phyloP scores from a whole-genome alignment of 2,329 filamentous ascomycete genomes.

The Alternaria longipes region DNA sequence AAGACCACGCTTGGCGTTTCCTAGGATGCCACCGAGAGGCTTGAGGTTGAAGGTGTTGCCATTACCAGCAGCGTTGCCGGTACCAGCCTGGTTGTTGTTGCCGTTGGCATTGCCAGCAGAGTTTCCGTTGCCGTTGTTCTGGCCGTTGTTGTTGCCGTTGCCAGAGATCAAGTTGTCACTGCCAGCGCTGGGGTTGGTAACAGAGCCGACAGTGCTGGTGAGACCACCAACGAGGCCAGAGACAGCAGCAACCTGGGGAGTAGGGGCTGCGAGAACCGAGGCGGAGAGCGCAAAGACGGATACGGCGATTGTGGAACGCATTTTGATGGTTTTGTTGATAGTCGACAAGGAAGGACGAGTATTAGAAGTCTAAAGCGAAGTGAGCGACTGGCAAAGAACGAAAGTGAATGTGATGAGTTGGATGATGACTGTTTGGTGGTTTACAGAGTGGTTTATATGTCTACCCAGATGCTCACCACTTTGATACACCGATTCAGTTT shows the following conservation, averaged over 20 bases:
- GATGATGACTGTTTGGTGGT: conserved; percentile 2
- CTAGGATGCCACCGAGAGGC: conserved; percentile 11
- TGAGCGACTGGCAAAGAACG: neutral
- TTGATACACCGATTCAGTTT: conserved; percentile 8
- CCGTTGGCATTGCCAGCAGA: conserved; percentile 18
- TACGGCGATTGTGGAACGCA: conserved; percentile 25
- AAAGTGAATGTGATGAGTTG: conserved; percentile 13
- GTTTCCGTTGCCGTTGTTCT: conserved; percentile 15
- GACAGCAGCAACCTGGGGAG: conserved; percentile 16
- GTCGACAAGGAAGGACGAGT: neutral
- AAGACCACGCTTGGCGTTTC: neutral
- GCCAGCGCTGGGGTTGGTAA: conserved; percentile 19
- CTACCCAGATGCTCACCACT: neutral
- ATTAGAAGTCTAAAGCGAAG: neutral
- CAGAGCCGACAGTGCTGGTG: conserved; percentile 18
- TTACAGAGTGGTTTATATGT: conserved; percentile 10
- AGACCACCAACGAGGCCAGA: neutral
- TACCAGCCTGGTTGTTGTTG: conserved; percentile 19
- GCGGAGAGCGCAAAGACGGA: conserved; percentile 27
- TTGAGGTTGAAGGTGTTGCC: conserved; percentile 23
- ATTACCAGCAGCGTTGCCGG: conserved; percentile 14
- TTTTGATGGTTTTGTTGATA: conserved; percentile 1
- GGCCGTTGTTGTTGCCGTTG: conserved; percentile 23
- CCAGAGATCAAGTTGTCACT: conserved; percentile 10
- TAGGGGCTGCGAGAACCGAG: conserved; percentile 28